Evolutionary conservation across 202 grass and related monocot genomes (phyloP).

Genomic region (Digitaria exilis): DNA sequence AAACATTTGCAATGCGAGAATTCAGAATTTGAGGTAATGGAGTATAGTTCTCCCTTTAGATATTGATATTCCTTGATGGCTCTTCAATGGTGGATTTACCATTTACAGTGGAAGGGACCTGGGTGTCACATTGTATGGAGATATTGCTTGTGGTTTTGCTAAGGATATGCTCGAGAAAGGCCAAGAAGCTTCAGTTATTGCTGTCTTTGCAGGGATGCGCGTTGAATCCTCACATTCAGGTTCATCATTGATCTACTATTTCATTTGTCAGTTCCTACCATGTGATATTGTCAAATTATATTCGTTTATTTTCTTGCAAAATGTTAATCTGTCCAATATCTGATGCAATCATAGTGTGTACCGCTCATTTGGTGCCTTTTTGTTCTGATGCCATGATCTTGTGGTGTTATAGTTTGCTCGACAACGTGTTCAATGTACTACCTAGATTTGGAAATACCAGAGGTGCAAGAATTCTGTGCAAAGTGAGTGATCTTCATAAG

Average conservation of each 20-base stretch:
- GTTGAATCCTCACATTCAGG: conserved; percentile 19
- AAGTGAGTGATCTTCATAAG: conserved; percentile 16
- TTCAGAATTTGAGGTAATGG: conserved; percentile 35
- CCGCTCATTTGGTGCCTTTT: neutral
- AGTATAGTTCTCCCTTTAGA: neutral
- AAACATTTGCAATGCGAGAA: conserved; percentile 7
- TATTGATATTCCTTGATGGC: neutral
- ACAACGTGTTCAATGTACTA: neutral
- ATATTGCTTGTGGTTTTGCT: conserved; percentile 22
- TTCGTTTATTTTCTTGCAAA: neutral
- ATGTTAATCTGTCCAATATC: neutral
- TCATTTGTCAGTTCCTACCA: neutral
- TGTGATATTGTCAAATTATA: neutral
- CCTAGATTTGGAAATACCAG: conserved; percentile 26
- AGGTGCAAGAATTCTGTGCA: conserved; percentile 9
- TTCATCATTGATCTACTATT: neutral
- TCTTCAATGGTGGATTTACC: neutral
- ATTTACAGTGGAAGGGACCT: conserved; percentile 20
- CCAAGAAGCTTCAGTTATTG: neutral
- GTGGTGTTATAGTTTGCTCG: conserved; percentile 24
- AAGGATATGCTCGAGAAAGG: conserved; percentile 14
- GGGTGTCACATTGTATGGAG: conserved; percentile 22
- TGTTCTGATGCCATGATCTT: neutral
- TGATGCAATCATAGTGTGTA: neutral
- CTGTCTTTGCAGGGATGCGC: conserved; percentile 2